Evolutionary conservation across 495 filamentous ascomycete species (phyloP).

Genomic region (Hypomontagnella monticulosa): DNA sequence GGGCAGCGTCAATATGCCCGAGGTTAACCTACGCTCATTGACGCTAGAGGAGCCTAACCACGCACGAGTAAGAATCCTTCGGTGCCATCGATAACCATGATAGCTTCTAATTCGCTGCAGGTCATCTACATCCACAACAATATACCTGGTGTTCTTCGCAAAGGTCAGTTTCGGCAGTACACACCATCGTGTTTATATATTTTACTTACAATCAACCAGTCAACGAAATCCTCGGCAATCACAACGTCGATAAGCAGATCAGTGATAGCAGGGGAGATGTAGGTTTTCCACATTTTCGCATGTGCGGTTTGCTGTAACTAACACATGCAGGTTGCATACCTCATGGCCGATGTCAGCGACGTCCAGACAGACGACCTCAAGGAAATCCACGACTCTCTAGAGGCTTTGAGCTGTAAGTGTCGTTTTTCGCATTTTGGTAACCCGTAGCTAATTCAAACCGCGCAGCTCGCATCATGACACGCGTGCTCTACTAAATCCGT

Average conservation of each 20-base stretch:
- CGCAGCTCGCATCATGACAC: constrained; percentile 83
- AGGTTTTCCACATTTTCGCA: constrained; percentile 38
- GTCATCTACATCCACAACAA: constrained; percentile 97
- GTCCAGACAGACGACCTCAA: constrained; percentile 84
- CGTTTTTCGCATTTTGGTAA: constrained; percentile 13
- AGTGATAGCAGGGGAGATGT: constrained; percentile 93
- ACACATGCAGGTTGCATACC: constrained; percentile 76
- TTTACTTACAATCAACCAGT: constrained; percentile 60
- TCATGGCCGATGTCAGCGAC: constrained; percentile 97
- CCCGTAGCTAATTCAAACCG: constrained; percentile 18
- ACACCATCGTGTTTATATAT: neutral
- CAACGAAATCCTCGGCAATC: constrained; percentile 89
- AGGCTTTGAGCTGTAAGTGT: constrained; percentile 79
- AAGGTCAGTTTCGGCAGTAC: constrained; percentile 59
- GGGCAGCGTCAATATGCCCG: constrained; percentile 95
- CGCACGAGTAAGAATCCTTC: constrained; percentile 69
- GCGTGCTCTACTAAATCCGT: constrained; percentile 80
- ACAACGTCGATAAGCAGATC: constrained; percentile 99
- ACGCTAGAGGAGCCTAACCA: constrained; percentile 88
- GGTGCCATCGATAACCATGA: neutral
- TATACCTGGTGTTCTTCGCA: constrained; percentile 90
- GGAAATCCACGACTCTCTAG: constrained; percentile 82
- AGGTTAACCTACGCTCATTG: constrained; percentile 85
- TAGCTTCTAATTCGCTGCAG: constrained; percentile 46
- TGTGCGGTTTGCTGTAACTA: constrained; percentile 16